Conservation (phyloP, 768 basidiomycete species). For the Leccinum imitatum region DNA sequence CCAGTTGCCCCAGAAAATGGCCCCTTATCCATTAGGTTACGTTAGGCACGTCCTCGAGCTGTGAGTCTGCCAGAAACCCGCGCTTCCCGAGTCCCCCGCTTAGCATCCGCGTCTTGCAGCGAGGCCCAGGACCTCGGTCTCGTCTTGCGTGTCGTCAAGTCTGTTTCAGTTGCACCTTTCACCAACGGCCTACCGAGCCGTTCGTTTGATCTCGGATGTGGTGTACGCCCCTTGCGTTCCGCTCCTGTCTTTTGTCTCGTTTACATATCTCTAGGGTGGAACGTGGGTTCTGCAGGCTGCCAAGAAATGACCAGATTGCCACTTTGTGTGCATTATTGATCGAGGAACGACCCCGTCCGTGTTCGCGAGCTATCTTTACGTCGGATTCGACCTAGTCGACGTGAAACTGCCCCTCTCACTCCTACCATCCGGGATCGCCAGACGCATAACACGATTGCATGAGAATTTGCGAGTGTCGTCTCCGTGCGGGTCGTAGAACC, state of each 20-base stretch:
- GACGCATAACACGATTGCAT: slow-evolving; percentile 67
- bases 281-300: slow-evolving; percentile 74
- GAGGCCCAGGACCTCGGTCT: slow-evolving; percentile 54
- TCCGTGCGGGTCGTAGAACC: background rate
- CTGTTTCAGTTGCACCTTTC: slow-evolving; percentile 62
- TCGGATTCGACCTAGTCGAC: slow-evolving; percentile 78
- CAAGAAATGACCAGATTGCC: slow-evolving; percentile 63
- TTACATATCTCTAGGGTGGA: slow-evolving; percentile 45
- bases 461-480: slow-evolving; percentile 65
- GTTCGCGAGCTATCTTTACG: slow-evolving; percentile 38
- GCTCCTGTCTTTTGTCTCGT: background rate
- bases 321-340: slow-evolving; percentile 50
- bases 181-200: slow-evolving; percentile 47
- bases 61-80: slow-evolving; percentile 41
- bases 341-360: background rate
- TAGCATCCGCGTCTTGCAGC: slow-evolving; percentile 1
- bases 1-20: slow-evolving; percentile 69
- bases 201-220: slow-evolving; percentile 71
- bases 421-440: slow-evolving; percentile 50
- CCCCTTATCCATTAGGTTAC: slow-evolving; percentile 76
- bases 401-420: slow-evolving; percentile 60
- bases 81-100: background rate
- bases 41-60: slow-evolving; percentile 65
- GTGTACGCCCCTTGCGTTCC: slow-evolving; percentile 44
- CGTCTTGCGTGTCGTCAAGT: slow-evolving; percentile 45